These are phyloP conservation scores for Thelonectria rubi DNA, from an alignment of 2,329 filamentous ascomycete species.

Conservation along the genomic window DNA sequence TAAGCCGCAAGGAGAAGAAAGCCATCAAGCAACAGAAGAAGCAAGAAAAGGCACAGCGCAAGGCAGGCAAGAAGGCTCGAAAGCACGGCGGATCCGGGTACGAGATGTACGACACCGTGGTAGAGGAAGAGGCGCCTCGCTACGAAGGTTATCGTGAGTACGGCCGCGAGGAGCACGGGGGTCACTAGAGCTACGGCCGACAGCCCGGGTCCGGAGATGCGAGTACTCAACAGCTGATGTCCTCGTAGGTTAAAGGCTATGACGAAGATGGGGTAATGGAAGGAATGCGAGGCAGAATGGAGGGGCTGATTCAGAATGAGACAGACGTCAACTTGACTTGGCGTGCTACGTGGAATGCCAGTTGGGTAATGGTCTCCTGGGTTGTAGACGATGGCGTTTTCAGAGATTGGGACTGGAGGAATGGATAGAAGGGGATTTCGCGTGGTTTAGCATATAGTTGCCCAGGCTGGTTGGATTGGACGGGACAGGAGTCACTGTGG, in stretches of 20 bases:
- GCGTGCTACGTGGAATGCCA: conserved; percentile 12
- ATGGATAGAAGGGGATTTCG: neutral
- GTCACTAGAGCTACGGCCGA: neutral
- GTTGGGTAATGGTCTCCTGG: neutral
- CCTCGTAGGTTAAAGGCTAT: neutral
- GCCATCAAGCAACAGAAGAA: conserved; percentile 50
- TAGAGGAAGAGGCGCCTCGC: conserved; percentile 15
- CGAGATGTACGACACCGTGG: conserved; percentile 28
- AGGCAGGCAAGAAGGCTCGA: conserved; percentile 37
- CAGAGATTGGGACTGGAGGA: neutral
- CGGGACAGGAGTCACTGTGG: conserved; percentile 2
- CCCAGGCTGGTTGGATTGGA: conserved; percentile 2
- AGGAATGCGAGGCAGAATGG: neutral
- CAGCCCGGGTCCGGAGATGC: conserved; percentile 7
- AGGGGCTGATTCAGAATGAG: neutral
- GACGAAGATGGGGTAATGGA: neutral
- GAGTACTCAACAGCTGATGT: conserved; percentile 18
- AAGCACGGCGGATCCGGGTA: conserved; percentile 26
- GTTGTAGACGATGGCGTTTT: neutral
- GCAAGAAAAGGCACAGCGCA: conserved; percentile 36
- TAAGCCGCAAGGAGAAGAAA: conserved; percentile 56
- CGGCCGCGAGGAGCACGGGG: neutral
- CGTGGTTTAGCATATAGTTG: neutral
- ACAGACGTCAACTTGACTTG: neutral
- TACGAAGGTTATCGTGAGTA: neutral